Base-by-base conservation (phyloP, 108 stramenopile species). In the Nannochloropsis salina region DNA sequence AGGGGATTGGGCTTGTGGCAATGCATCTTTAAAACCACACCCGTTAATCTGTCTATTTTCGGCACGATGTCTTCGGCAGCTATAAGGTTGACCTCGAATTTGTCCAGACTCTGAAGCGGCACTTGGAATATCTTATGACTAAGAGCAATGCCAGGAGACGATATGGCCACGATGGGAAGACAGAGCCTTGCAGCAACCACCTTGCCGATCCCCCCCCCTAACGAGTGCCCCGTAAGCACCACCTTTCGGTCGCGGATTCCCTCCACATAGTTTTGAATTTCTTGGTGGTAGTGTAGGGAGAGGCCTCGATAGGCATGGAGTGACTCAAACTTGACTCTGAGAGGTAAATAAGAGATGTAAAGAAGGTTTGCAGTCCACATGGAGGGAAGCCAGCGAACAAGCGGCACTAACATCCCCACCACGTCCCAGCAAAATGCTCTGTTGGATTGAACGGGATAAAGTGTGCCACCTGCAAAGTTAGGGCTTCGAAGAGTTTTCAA, bases 111-210 rank as follows among this genome's bases (percentile, higher is more conserved):
- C n/a, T 74, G 4, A n/a, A 4, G 61, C 47, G 47, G 47, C 61
- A 74, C 61, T 15, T 74, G 45, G 44, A 83, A 86, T 41, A 61
- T 81, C 79, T 83, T 41, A 44, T 86, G 80, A 42, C 85, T 86
- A 41, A 80, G 85, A 2, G 85, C 85, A 9, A 86, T 80, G 44
- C 85, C 85, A 18, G 85, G 85, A 10, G 85, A 42, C 41, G 81
- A 44, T n/a, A 86, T 80, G 11, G 85, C 82, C 42, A 86, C 85
- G 83, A 45, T 83, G 82, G 85, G 85, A 18, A 86, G 80, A 3
- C 8, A 44, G 21, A 40, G 18, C 18, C 22, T n/a, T 9, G 85
- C 85, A 12, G 82, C 85, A n/a, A 86, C 85, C 6, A 81, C 82
- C 9, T 79, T 21, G 42, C 61, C 85, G 42, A 86, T 47, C 15